Base-by-base conservation (phyloP, 2,329 filamentous ascomycete genomes). In the Fusarium sp. region DNA sequence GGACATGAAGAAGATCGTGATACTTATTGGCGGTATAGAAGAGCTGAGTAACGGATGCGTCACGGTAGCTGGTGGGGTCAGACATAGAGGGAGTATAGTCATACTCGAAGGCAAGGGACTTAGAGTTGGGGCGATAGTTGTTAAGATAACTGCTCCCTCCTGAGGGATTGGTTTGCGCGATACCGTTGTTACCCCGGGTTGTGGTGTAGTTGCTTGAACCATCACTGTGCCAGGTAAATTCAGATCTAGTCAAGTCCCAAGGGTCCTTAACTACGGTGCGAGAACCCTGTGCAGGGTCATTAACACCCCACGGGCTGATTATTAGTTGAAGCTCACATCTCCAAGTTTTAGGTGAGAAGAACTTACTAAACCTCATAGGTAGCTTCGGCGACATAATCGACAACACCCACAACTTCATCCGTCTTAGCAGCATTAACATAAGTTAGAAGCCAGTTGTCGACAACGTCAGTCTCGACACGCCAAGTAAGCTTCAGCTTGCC, bases 11-110 rank as follows among this genome's bases (percentile, higher is more conserved):
- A 0, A 89, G 74, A 58, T 89, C 88, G 70, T 89, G 87, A 76
- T 86, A 89, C 34, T 79, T 81, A 79, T 89, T 89, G 34, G 82
- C 80, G 0, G 85, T 88, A 79, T 89, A 89, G 78, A 88, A 89
- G 7, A 89, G 81, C 76, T 89, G 87, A 0, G 85, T 83, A 52
- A 86, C 79, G 0, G 87, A 87, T 2, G 86, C 85, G 46, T 88
- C 83, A 6, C 78, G 76, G 74, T 89, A 89, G 3, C 65, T 66
- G 18, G 72, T 72, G 2, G 80, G 80, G 36, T 80, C 67, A 2
- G 79, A 74, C 44, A 75, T 68, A 45, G 66, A 71, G 3, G 76
- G 68, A 16, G 77, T 75, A 73, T 80, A 85, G n/a, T 76, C 69
- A 68, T 83, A 86, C 70, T 82, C 77, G 51, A 88, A 89, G 51